Evolutionary conservation across 139 green algal species (phyloP).

Genomic region (Ostreobium quekettii): DNA sequence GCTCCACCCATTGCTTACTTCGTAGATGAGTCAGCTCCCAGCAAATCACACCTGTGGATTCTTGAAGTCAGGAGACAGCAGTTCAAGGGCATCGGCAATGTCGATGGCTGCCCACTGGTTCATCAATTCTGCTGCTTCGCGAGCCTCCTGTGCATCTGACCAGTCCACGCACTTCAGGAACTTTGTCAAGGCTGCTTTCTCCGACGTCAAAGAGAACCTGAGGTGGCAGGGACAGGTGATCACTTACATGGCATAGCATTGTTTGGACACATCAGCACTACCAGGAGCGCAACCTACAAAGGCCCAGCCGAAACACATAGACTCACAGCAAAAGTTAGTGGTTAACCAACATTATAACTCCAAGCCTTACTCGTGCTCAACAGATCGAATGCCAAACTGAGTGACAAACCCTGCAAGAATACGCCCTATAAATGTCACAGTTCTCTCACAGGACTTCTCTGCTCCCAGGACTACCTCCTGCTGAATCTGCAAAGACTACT

Average conservation of each 20-base stretch:
- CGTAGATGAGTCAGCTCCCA: neutral
- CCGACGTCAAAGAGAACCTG: slow-evolving; percentile 11
- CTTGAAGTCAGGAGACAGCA: slow-evolving; percentile 83
- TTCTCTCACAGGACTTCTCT: too few species aligned
- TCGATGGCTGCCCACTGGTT: slow-evolving; percentile 72
- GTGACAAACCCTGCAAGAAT: too few species aligned
- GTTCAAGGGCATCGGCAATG: slow-evolving; percentile 82
- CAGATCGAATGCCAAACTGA: too few species aligned
- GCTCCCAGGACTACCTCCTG: too few species aligned
- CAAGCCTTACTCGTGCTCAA: too few species aligned
- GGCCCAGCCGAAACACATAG: neutral
- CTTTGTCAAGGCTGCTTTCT: slow-evolving; percentile 44
- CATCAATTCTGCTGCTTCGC: slow-evolving; percentile 76
- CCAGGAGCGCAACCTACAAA: neutral
- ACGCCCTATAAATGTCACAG: too few species aligned
- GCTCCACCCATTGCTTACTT: slow-evolving; percentile 7
- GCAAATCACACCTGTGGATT: slow-evolving; percentile 22
- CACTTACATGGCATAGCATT: too few species aligned
- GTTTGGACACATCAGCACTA: too few species aligned
- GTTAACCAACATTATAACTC: too few species aligned
- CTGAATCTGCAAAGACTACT: too few species aligned
- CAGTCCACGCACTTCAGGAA: slow-evolving; percentile 82
- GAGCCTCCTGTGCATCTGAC: slow-evolving; percentile 70
- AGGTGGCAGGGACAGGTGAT: neutral
- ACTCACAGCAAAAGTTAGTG: slow-evolving; percentile 6